Conservation (phyloP, 495 filamentous ascomycete species). For the Annulohypoxylon moriforme region DNA sequence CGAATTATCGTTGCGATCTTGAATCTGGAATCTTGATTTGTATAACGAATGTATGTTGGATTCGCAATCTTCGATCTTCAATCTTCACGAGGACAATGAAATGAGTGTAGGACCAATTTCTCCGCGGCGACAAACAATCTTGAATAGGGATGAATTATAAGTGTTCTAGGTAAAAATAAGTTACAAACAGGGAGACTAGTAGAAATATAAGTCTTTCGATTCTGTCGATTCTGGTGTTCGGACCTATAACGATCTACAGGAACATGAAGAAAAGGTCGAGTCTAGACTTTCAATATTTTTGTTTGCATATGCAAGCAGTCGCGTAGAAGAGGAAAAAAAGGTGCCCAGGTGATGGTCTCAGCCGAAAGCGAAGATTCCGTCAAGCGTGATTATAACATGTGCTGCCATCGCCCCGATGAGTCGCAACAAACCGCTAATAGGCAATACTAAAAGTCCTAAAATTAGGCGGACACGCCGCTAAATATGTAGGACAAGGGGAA, state of each 20-base stretch:
- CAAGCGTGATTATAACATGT: conserved; percentile 4
- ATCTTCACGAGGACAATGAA: conserved; percentile 6
- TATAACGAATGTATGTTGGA: neutral
- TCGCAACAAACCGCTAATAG: conserved; percentile 4
- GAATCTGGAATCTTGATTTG: neutral
- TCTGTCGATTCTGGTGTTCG: neutral
- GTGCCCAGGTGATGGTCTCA: conserved; percentile 18
- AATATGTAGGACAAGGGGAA: neutral
- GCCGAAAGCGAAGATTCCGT: conserved; percentile 20
- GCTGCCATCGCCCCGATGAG: neutral
- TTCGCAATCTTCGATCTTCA: neutral
- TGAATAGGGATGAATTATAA: neutral
- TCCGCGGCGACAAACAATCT: neutral
- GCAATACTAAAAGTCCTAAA: conserved; percentile 39
- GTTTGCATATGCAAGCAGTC: neutral
- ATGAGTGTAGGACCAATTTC: neutral
- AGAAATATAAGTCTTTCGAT: neutral
- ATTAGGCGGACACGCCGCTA: conserved; percentile 35
- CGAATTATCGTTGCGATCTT: neutral
- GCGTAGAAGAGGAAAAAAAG: conserved; percentile 2
- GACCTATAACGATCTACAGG: conserved; percentile 5
- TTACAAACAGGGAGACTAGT: neutral
- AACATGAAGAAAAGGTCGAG: neutral
- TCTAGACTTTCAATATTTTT: neutral
- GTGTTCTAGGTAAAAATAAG: neutral